Evolutionary conservation across 164 flowering plant species (phyloP).

Genomic region (Dillenia turbinata): DNA sequence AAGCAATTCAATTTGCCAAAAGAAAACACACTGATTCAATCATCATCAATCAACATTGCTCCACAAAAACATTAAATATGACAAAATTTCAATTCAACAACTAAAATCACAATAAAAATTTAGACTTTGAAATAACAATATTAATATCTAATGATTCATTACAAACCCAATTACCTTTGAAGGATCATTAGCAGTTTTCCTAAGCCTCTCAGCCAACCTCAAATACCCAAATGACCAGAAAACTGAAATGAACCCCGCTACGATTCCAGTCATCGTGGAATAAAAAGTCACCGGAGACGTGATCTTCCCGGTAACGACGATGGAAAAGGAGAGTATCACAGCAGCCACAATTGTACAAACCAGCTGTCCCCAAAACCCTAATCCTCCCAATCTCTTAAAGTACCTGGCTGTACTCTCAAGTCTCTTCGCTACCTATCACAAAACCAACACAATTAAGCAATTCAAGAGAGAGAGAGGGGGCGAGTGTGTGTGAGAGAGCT

Average conservation of each 20-base stretch:
- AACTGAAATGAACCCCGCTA: conserved; percentile 86
- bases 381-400: conserved; percentile 81
- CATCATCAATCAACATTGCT: too few relatives aligned
- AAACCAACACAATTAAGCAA: background rate
- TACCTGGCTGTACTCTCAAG: conserved; percentile 77
- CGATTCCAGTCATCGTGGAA: conserved; percentile 85
- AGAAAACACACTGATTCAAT: too few relatives aligned
- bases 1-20: too few relatives aligned
- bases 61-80: too few relatives aligned
- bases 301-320: conserved; percentile 69
- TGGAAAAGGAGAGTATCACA: conserved; percentile 85
- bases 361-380: conserved; percentile 97
- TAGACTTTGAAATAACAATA: too few relatives aligned
- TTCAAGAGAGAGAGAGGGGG: background rate
- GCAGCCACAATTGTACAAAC: conserved; percentile 85
- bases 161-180: conserved; percentile 56
- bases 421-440: conserved; percentile 78
- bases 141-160: too few relatives aligned
- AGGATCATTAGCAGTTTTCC: conserved; percentile 77
- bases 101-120: too few relatives aligned
- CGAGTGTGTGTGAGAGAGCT: background rate
- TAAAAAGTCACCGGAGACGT: conserved; percentile 86
- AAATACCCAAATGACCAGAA: conserved; percentile 97
- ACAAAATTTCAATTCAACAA: too few relatives aligned
- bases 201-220: conserved; percentile 77